phyloP scores from a whole-genome alignment of 2,329 filamentous ascomycete species.

The Neonectria ditissima region DNA sequence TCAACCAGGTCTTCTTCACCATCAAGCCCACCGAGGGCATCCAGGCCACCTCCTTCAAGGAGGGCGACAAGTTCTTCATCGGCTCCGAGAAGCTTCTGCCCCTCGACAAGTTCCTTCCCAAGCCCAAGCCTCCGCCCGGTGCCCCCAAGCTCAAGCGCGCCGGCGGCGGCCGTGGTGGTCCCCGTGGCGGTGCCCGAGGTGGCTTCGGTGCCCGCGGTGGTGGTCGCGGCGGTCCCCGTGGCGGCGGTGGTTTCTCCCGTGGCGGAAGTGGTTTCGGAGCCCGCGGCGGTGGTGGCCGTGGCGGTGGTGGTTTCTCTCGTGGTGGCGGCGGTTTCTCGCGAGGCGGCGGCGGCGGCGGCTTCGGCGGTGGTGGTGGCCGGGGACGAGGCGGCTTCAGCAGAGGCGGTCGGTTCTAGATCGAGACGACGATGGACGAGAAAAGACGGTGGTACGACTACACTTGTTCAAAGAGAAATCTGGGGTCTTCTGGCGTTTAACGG shows the following conservation, averaged over 20 bases:
- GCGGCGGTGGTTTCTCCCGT: conserved; percentile 50
- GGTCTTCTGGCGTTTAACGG: conserved; percentile 37
- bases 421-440: conserved; percentile 19
- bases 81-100: conserved; percentile 93
- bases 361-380: conserved; percentile 41
- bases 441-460: conserved; percentile 27
- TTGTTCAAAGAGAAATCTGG: conserved; percentile 34
- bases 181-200: conserved; percentile 51
- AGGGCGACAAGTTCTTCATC: conserved; percentile 97
- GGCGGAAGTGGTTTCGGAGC: conserved; percentile 48
- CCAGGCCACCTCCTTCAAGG: conserved; percentile 92
- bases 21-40: conserved; percentile 98
- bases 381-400: conserved; percentile 48
- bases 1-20: conserved; percentile 99
- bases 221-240: conserved; percentile 52
- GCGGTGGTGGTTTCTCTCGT: conserved; percentile 32
- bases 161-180: conserved; percentile 58
- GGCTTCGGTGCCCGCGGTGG: conserved; percentile 49
- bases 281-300: conserved; percentile 37
- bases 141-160: conserved; percentile 73
- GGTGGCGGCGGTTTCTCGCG: conserved; percentile 26
- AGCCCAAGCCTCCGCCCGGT: conserved; percentile 81
- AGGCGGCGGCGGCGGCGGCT: conserved; percentile 12
- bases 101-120: conserved; percentile 95
- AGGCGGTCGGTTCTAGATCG: conserved; percentile 37